Evolutionary conservation across 2,329 filamentous ascomycete genomes (phyloP).

Genomic region (Exserohilum rostratum): DNA sequence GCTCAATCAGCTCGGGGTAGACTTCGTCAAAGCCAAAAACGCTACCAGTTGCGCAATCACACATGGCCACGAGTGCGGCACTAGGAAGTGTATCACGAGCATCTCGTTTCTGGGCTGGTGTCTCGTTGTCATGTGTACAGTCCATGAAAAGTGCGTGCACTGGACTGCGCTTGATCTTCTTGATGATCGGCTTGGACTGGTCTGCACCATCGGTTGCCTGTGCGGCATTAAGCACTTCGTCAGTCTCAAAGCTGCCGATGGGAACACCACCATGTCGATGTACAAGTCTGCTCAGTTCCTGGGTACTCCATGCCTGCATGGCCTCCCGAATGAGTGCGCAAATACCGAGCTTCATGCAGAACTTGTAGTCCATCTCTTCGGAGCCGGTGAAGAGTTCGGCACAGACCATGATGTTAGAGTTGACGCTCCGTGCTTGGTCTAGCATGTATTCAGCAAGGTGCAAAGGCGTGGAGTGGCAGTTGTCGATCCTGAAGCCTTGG

Average conservation of each 20-base stretch:
- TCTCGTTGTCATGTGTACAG: conserved; percentile 98
- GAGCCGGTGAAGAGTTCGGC: conserved; percentile 96
- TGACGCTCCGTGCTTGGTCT: conserved; percentile 86
- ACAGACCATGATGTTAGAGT: conserved; percentile 87
- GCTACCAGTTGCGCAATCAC: conserved; percentile 89
- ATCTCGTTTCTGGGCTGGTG: conserved; percentile 92
- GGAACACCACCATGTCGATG: conserved; percentile 92
- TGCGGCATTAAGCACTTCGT: conserved; percentile 75
- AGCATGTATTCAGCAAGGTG: conserved; percentile 94
- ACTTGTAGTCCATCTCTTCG: conserved; percentile 94
- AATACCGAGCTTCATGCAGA: conserved; percentile 89
- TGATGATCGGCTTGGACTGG: conserved; percentile 59
- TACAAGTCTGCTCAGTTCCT: conserved; percentile 87
- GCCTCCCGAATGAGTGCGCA: conserved; percentile 93
- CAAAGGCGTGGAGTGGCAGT: conserved; percentile 94
- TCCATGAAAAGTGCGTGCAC: conserved; percentile 98
- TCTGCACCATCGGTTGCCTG: conserved; percentile 39
- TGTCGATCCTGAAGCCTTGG: conserved; percentile 93
- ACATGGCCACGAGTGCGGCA: conserved; percentile 94
- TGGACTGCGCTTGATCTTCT: conserved; percentile 82
- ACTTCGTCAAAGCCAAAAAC: conserved; percentile 99
- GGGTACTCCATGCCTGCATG: conserved; percentile 98
- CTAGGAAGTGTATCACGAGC: conserved; percentile 93
- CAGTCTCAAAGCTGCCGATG: conserved; percentile 96
- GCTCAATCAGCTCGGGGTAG: conserved; percentile 89